A percentile compares a stretch with the other conserved stretches of the same genome.
Evolutionary conservation across 257 asterid species (phyloP).

Genomic region (Paraleonurus japonicus): DNA sequence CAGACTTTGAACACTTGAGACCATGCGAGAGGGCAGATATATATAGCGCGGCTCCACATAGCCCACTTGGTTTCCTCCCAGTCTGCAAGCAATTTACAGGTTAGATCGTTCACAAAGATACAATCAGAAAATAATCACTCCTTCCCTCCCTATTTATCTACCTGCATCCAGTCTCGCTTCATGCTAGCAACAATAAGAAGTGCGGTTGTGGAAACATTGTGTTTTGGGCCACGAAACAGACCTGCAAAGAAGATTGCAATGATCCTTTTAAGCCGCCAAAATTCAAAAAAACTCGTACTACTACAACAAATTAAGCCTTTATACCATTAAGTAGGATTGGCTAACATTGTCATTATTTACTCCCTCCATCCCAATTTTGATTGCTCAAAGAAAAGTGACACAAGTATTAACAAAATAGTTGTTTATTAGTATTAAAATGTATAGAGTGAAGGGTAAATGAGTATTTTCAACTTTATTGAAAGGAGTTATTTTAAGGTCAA

Average conservation of each 20-base stretch:
- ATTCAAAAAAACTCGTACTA: background rate
- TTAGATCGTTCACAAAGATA: slow-evolving; percentile 16
- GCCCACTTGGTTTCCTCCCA: slow-evolving; percentile 95
- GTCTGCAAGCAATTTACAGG: slow-evolving; percentile 51
- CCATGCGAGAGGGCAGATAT: slow-evolving; percentile 81
- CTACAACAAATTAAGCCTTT: background rate
- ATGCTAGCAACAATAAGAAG: slow-evolving; percentile 65
- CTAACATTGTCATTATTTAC: too few relatives aligned
- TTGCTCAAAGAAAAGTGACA: too few relatives aligned
- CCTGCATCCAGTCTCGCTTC: slow-evolving; percentile 99
- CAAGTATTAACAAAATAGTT: too few relatives aligned
- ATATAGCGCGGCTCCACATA: slow-evolving; percentile 93
- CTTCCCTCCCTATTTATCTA: slow-evolving; percentile 20
- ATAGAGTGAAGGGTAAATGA: too few relatives aligned
- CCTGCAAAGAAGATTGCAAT: slow-evolving; percentile 41
- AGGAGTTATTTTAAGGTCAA: too few relatives aligned
- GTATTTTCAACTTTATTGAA: too few relatives aligned
- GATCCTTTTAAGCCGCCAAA: slow-evolving; percentile 20
- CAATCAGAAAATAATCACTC: slow-evolving; percentile 3
- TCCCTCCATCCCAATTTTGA: too few relatives aligned
- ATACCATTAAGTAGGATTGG: background rate
- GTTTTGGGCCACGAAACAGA: slow-evolving; percentile 45
- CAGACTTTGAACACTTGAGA: slow-evolving; percentile 58
- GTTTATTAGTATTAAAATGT: too few relatives aligned
- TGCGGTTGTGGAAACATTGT: slow-evolving; percentile 44